Evolutionary conservation across 1,284 basidiomycete genomes (phyloP), one percentile per base, ranked within the genome.

Genomic region (Cutaneotrichosporon arboriforme): DNA sequence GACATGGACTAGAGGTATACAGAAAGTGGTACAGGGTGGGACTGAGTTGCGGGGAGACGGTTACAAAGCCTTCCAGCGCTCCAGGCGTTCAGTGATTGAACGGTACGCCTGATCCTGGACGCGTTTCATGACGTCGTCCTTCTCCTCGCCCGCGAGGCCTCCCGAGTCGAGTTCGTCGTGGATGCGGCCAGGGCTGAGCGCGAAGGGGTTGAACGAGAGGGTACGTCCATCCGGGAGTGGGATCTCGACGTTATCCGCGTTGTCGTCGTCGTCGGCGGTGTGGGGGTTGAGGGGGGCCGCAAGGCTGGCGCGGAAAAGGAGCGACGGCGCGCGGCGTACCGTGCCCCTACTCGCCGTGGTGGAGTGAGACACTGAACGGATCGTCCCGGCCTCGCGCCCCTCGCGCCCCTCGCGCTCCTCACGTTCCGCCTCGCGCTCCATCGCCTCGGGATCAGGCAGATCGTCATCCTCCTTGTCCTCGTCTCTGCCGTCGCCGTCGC

Each of bases 401-500:
- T 35, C 35, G 45, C 35, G 26, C 26, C 26, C 23, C 33, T 35
- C 35, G 45, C 35, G 26, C 26, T 36, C 23, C 33, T 47, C 34
- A 4, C 51, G 38, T 34, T 37, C 46, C 13, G 49, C 54, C 7
- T 41, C 46, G n/a, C 51, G 51, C 37, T 73, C 70, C 58, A 72
- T 60, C 15, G 57, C 65, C 33, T 59, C 69, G 3, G 68, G 60
- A 51, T 76, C 69, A 2, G 74, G 74, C 12, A 76, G 61, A 37
- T 59, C 57, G 26, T 46, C 61, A 22, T 63, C 60, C n/a, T 64
- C 62, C 14, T 57, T 50, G 33, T 63, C 60, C 26, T 57, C 58
- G 26, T 31, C n/a, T n/a, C n/a, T n/a, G n/a, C n/a, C 26, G 26
- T 31, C 26, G 26, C 10, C 26, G 26, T 5, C 26, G n/a, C n/a